Conservation (phyloP, 2,329 filamentous ascomycete species). For the Neophaeococcomyces aloes region DNA sequence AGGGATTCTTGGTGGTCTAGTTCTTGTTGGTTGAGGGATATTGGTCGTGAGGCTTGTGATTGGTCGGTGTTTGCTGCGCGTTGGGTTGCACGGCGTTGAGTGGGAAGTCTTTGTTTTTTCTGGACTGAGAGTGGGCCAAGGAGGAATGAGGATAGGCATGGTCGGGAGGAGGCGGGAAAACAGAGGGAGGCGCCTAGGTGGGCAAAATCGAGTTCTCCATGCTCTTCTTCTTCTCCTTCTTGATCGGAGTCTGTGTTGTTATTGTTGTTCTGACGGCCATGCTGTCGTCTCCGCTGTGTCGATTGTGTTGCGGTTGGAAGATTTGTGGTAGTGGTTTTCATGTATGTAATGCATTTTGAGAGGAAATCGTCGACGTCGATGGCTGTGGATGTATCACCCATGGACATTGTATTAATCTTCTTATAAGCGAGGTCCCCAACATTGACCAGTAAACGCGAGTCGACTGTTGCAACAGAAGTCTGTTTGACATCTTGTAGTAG, state of each 20-base stretch:
- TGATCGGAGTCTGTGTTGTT: slow-evolving; percentile 54
- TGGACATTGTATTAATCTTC: slow-evolving; percentile 61
- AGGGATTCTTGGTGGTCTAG: slow-evolving; percentile 66
- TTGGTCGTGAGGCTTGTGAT: slow-evolving; percentile 59
- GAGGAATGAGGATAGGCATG: slow-evolving; percentile 70
- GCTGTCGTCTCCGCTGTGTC: slow-evolving; percentile 29
- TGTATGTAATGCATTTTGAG: slow-evolving; percentile 78
- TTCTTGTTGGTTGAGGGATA: slow-evolving; percentile 65
- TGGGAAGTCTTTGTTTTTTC: slow-evolving; percentile 63
- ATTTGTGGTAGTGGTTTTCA: slow-evolving; percentile 47
- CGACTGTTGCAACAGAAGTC: slow-evolving; percentile 80
- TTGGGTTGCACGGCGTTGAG: slow-evolving; percentile 61
- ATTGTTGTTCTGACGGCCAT: slow-evolving; percentile 32
- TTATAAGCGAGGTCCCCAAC: slow-evolving; percentile 71
- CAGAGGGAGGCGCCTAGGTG: slow-evolving; percentile 70
- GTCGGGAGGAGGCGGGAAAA: slow-evolving; percentile 60
- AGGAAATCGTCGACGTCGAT: slow-evolving; percentile 88
- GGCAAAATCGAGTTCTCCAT: slow-evolving; percentile 75
- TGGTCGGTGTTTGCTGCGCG: slow-evolving; percentile 50
- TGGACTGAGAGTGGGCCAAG: slow-evolving; percentile 82
- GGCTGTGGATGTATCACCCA: slow-evolving; percentile 62
- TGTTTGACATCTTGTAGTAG: slow-evolving; percentile 64
- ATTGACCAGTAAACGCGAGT: slow-evolving; percentile 73
- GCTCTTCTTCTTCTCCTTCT: slow-evolving; percentile 57
- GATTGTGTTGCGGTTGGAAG: slow-evolving; percentile 17